Evolutionary conservation across 306 rosid species (phyloP).

Genomic region (Elaeagnus macrophylla): DNA sequence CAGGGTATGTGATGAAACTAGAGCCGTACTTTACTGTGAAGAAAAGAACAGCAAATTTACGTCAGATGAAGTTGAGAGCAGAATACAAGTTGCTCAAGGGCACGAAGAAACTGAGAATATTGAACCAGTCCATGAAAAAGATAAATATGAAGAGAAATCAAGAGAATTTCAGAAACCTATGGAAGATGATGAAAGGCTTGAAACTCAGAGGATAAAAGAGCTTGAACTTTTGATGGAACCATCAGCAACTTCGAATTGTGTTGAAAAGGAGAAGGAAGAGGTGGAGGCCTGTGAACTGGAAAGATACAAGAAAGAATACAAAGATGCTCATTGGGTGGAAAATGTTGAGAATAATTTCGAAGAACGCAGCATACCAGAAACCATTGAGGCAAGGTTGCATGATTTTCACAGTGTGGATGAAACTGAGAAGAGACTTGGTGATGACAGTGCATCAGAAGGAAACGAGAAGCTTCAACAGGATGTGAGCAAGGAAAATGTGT

Average conservation of each 20-base stretch:
- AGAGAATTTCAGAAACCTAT: slow-evolving; percentile 18
- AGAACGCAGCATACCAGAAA: slow-evolving; percentile 23
- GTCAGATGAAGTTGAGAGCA: slow-evolving; percentile 24
- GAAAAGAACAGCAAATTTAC: slow-evolving; percentile 24
- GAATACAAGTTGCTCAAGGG: slow-evolving; percentile 11
- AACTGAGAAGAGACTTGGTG: slow-evolving; percentile 23
- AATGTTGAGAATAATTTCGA: slow-evolving; percentile 24
- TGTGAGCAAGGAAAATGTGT: slow-evolving; percentile 13
- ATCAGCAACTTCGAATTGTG: slow-evolving; percentile 17
- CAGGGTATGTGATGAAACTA: slow-evolving; percentile 13
- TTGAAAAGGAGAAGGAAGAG: slow-evolving; percentile 26
- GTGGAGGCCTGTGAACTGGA: slow-evolving; percentile 28
- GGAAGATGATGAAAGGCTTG: slow-evolving; percentile 19
- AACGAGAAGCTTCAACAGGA: slow-evolving; percentile 18
- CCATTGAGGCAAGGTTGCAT: slow-evolving; percentile 15
- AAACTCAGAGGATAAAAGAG: slow-evolving; percentile 22
- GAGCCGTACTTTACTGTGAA: slow-evolving; percentile 16
- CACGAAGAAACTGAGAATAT: slow-evolving; percentile 29
- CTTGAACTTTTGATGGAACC: slow-evolving; percentile 20
- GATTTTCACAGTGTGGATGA: slow-evolving; percentile 27
- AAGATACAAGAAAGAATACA: slow-evolving; percentile 28
- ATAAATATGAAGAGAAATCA: slow-evolving; percentile 27
- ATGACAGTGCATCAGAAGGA: slow-evolving; percentile 17
- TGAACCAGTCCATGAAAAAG: slow-evolving; percentile 20
- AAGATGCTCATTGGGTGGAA: slow-evolving; percentile 23